phyloP scores from a whole-genome alignment of 1,284 basidiomycete genomes.

The Cutaneotrichosporon mucoides region DNA sequence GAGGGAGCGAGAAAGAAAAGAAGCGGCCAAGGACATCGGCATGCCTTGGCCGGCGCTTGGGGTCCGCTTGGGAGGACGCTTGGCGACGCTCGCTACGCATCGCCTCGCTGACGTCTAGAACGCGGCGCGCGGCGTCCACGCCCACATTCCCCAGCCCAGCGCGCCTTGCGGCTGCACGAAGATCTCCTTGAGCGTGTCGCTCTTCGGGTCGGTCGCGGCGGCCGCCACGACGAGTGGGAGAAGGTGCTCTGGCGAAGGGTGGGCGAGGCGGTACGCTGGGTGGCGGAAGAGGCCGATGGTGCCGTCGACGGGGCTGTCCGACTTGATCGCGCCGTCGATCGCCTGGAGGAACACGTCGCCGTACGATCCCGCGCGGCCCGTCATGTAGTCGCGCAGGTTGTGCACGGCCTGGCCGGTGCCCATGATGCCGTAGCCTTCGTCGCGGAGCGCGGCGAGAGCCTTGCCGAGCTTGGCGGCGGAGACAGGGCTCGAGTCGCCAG shows the following conservation, averaged over 20 bases:
- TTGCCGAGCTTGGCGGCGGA: conserved; percentile 47
- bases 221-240: conserved; percentile 39
- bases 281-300: conserved; percentile 31
- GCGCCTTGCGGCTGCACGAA: conserved; percentile 30
- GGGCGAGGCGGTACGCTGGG: conserved; percentile 37
- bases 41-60: too few species aligned
- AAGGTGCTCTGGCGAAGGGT: conserved; percentile 48
- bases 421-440: conserved; percentile 43
- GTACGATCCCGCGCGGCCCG: conserved; percentile 9
- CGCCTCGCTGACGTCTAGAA: too few species aligned
- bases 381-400: conserved; percentile 45
- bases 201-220: conserved; percentile 28
- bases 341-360: conserved; percentile 31
- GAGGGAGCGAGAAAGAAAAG: too few species aligned
- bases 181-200: conserved; percentile 30
- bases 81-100: too few species aligned
- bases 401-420: conserved; percentile 46
- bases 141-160: conserved; percentile 47
- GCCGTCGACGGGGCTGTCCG: conserved; percentile 16
- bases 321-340: conserved; percentile 19
- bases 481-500: conserved; percentile 36
- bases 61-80: too few species aligned
- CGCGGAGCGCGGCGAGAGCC: conserved; percentile 40
- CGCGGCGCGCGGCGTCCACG: conserved; percentile 24
- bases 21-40: too few species aligned